Evolutionary conservation across 2,329 filamentous ascomycete genomes (phyloP), one percentile per base, ranked within the genome.

Genomic region (Mariannaea elegans): DNA sequence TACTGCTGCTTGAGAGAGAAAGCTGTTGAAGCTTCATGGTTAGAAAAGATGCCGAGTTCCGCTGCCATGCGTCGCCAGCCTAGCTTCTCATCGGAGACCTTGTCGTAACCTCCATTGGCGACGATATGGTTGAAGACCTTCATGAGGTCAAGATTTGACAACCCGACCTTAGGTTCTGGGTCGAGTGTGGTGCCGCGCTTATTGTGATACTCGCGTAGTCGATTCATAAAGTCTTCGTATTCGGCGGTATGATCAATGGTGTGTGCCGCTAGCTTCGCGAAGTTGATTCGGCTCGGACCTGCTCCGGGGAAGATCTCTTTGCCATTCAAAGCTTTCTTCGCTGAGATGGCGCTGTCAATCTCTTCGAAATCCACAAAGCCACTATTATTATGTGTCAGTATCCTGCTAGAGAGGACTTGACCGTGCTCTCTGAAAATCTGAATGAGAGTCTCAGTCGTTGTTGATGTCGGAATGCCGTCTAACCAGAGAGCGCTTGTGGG

Each of bases 1-100:
- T 95, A 97, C 63, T 91, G 88, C 56, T 91, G 90, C 79, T 97
- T 97, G 56, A 97, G 81, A 59, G 90, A 86, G 77, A 96, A 97
- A 13, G 92, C 93, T 59, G 93, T 87, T n/a, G 92, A 92, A 7
- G 92, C 84, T 63, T 92, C 87, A 72, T 94, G 93, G 70, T 85
- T 84, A 56, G 88, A 88, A 71, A 87, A 87, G 64, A 94, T 86
- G 48, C 91, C 87, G 57, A 97, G 89, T 68, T 93, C 89, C 52
- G 88, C 84, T 12, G 90, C 91, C 69, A 97, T 84, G 68, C 87
- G 88, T 64, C 92, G 87, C 93, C 93, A 97, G 50, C 91, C 90
- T 65, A 96, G 84, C 80, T 94, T 95, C 75, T 94, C 87, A 78
- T 87, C 89, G 62, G 86, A 93, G 74, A 94, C 87, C 73, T 90